Evolutionary conservation across 257 asterid species (phyloP), one percentile per base, ranked within the genome.

Genomic region (Solanum chaucha): DNA sequence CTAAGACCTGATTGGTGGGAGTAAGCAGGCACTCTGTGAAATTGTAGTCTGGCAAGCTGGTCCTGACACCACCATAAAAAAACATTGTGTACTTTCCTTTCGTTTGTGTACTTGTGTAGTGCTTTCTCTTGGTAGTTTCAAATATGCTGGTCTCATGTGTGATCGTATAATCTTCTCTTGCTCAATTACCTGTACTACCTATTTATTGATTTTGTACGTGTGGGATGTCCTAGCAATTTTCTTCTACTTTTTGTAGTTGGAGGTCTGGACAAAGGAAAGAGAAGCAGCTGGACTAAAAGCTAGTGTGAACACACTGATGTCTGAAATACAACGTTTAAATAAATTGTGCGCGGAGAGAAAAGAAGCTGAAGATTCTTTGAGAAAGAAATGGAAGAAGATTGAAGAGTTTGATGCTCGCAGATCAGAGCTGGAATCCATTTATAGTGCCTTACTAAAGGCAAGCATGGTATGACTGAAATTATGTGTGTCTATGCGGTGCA

Each of bases 351-450:
- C 95, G 2, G 99, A 97, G 93, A 94, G 99, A 90, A 97, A 97
- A 91, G 98, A 97, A 92, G 99, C 99, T 77, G 99, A 97, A 88
- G 96, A 93, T 89, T 96, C 99, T 83, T 89, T 97, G 83, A 93
- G 95, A 80, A 96, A 95, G 93, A 97, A 97, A 90, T 96, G 99
- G 99, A 95, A 95, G 93, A 97, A 97, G 91, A 97, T 97, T 84
- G 99, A 97, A 91, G 99, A 96, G 92, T 97, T 97, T 35, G 98
- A 97, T 94, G 97, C 96, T 74, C 98, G 99, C 87, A 93, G 99
- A 91, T 94, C 99, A 64, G 99, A 96, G 93, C 92, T 97, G 90
- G 99, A 97, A 89, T 91, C 93, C 71, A 89, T 97, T 88, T 97
- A 96, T 94, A 95, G 89, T 88, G 93, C 98, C 32, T 89, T 97